These are phyloP conservation scores for Globisporangium radiosum DNA, from an alignment of 352 stramenopile species.

Conservation along the genomic window DNA sequence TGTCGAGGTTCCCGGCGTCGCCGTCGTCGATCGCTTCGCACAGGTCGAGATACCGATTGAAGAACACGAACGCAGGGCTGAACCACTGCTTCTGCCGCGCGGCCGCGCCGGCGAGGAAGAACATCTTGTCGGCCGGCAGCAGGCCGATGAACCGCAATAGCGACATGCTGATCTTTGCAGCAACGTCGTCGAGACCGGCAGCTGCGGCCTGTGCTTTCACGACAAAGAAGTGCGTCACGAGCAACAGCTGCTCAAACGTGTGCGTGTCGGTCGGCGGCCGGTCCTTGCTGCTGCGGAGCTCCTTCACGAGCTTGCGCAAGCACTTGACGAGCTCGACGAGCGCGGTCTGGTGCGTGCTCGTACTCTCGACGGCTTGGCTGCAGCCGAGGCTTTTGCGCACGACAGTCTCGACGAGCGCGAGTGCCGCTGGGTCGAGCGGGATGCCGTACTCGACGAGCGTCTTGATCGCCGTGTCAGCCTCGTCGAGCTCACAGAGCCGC, in stretches of 20 bases:
- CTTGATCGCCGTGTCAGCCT: slow-evolving; percentile 72
- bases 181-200: slow-evolving; percentile 57
- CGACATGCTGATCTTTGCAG: slow-evolving; percentile 78
- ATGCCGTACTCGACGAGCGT: slow-evolving; percentile 74
- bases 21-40: slow-evolving; percentile 93
- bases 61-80: slow-evolving; percentile 92
- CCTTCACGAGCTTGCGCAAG: slow-evolving; percentile 65
- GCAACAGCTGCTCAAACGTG: slow-evolving; percentile 74
- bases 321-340: slow-evolving; percentile 67
- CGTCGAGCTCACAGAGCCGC: slow-evolving; percentile 65
- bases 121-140: slow-evolving; percentile 93
- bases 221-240: slow-evolving; percentile 73
- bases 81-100: slow-evolving; percentile 85
- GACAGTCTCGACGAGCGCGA: slow-evolving; percentile 54
- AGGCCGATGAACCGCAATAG: slow-evolving; percentile 87
- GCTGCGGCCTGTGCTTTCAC: slow-evolving; percentile 61
- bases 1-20: slow-evolving; percentile 82
- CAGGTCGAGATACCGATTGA: slow-evolving; percentile 94
- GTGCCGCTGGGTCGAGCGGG: slow-evolving; percentile 43
- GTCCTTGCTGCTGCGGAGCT: slow-evolving; percentile 53
- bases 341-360: slow-evolving; percentile 29
- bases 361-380: slow-evolving; percentile 29
- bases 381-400: slow-evolving; percentile 49
- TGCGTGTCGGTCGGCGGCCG: slow-evolving; percentile 37
- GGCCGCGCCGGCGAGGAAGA: slow-evolving; percentile 83